These are phyloP conservation scores for Haplosporangium sp. DNA, from an alignment of 371 early-diverging fungal species.

Conservation along the genomic window DNA sequence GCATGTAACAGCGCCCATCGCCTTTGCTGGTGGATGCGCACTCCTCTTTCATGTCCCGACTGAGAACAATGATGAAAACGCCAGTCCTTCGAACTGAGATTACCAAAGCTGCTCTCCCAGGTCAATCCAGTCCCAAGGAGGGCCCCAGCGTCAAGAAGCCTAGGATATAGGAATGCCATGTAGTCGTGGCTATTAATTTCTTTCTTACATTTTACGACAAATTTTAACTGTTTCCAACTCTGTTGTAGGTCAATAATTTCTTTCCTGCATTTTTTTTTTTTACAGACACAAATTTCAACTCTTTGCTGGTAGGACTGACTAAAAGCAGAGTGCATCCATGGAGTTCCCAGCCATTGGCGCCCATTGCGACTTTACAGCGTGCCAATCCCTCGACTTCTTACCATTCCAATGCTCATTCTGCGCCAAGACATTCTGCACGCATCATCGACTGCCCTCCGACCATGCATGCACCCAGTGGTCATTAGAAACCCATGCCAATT, in stretches of 20 bases:
- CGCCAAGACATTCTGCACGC: slow-evolving; percentile 17
- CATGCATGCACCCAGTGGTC: slow-evolving; percentile 34
- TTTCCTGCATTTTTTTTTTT: too few relatives aligned
- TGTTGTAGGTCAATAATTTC: too few relatives aligned
- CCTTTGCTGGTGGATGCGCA: slow-evolving; percentile 1
- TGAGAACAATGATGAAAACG: background rate
- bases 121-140: background rate
- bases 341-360: slow-evolving; percentile 48
- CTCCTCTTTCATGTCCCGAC: background rate
- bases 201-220: too few relatives aligned
- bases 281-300: too few relatives aligned
- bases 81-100: slow-evolving; percentile 5
- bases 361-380: slow-evolving; percentile 22
- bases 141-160: too few relatives aligned
- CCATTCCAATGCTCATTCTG: slow-evolving; percentile 50
- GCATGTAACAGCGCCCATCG: slow-evolving; percentile 8
- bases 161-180: too few relatives aligned
- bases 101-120: background rate
- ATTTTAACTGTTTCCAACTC: too few relatives aligned
- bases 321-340: slow-evolving; percentile 11
- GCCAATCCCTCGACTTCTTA: slow-evolving; percentile 42
- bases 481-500: slow-evolving; percentile 25
- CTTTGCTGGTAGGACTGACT: too few relatives aligned
- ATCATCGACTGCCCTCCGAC: slow-evolving; percentile 35
- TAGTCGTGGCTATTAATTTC: too few relatives aligned